Evolutionary conservation across 805 yeast species (phyloP), one percentile per base, ranked within the genome.

Genomic region (Candida manassasensis): DNA sequence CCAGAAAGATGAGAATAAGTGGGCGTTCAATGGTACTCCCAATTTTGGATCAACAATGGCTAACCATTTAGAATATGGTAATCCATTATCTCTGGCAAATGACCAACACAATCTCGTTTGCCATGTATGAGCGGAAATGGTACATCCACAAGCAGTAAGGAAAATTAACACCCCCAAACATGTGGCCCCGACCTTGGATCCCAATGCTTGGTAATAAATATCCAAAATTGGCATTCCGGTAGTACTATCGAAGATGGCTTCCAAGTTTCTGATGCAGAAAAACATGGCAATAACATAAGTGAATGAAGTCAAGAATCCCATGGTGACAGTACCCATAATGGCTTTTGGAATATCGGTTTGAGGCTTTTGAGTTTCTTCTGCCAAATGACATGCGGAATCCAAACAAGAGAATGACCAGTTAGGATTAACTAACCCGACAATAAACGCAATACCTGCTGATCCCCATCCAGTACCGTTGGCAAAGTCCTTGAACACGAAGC

Each of bases 21-120:
- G 69, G 7, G 69, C 70, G 36, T 61, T 59, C 29, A 64, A 47
- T 13, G 70, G 70, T 12, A 64, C 60, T 9, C 66, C 65, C 36
- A 54, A 41, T 39, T 57, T 60, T 19, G 65, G 63, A 50, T 63
- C 61, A 15, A 64, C 55, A 21, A 53, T 49, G n/a, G 61, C 45
- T 46, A 60, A 59, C 44, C 56, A 53, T 45, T 59, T 61, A 41
- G 68, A 61, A 32, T 51, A 57, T n/a, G 70, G 70, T 45, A 64
- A 56, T 9, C 69, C 70, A 38, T 61, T 57, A 55, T 64, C 69
- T 55, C 70, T 58, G 32, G 65, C 54, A 47, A 64, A 64, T 8
- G 67, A 59, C 69, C 69, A 64, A 44, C 68, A 61, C 40, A 64
- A 51, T 50, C 70, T 55, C 17, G 69, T 61, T 53, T 64, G 69